phyloP scores from a whole-genome alignment of 2,329 filamentous ascomycete species.

The Colletotrichum abscissum region DNA sequence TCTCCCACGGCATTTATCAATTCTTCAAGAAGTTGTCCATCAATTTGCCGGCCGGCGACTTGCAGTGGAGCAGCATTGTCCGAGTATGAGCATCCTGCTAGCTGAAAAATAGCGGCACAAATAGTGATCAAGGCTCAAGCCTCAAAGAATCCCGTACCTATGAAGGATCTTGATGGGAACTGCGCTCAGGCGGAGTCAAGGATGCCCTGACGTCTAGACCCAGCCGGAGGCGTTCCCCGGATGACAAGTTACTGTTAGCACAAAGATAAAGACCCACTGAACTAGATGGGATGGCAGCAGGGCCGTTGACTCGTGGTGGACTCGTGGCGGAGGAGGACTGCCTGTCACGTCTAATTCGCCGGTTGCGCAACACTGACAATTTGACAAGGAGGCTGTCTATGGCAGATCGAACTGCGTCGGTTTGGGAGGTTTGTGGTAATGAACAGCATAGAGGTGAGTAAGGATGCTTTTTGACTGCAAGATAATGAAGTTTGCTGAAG shows the following conservation, averaged over 20 bases:
- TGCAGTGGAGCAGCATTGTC: too few relatives aligned
- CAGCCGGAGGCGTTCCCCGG: not conserved
- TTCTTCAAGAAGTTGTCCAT: not conserved
- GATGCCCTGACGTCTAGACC: not conserved
- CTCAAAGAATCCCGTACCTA: not conserved
- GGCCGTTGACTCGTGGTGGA: constrained; percentile 14
- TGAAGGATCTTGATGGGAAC: not conserved
- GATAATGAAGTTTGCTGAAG: not conserved
- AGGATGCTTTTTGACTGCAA: not conserved
- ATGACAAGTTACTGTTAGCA: not conserved
- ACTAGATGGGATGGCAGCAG: constrained; percentile 1
- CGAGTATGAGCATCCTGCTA: too few relatives aligned
- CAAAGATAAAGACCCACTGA: constrained; percentile 5
- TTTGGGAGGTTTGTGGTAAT: not conserved
- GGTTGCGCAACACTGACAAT: not conserved
- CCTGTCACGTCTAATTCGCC: too few relatives aligned
- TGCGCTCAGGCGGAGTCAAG: not conserved
- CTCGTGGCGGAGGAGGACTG: too few relatives aligned
- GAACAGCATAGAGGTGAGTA: not conserved
- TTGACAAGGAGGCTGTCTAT: not conserved
- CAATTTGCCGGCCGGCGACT: not conserved
- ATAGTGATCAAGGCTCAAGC: not conserved
- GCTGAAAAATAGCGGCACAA: not conserved
- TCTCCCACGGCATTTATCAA: not conserved
- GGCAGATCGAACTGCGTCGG: not conserved